Percentiles rank a stretch among this genome's conserved stretches.
Conservation (phyloP, 306 rosid species). For the Rubus parviflorus region DNA sequence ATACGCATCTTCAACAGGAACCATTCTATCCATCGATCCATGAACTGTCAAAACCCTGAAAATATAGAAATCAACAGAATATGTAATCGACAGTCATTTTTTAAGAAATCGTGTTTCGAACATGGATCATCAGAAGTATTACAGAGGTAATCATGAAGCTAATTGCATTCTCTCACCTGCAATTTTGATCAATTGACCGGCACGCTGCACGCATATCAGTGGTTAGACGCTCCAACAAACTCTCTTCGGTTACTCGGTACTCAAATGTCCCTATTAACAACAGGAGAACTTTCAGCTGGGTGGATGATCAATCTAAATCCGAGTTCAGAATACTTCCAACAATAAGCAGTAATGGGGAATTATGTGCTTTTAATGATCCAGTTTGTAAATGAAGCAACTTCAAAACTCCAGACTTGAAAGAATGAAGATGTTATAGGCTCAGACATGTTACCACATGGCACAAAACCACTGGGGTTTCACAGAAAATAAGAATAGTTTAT, state of each 20-base stretch:
- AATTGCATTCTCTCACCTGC: constrained; percentile 46
- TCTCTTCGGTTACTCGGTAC: constrained; percentile 78
- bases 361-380: neutral
- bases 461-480: constrained; percentile 1
- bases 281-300: constrained; percentile 13
- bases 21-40: constrained; percentile 79
- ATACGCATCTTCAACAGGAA: constrained; percentile 67
- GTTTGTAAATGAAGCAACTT: constrained; percentile 15
- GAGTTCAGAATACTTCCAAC: neutral
- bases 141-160: neutral
- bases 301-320: constrained; percentile 3
- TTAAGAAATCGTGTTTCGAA: neutral
- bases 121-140: constrained; percentile 6
- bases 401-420: neutral
- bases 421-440: constrained; percentile 9
- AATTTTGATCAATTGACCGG: constrained; percentile 48
- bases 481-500: constrained; percentile 1
- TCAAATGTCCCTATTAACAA: constrained; percentile 47
- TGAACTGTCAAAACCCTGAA: constrained; percentile 83
- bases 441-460: constrained; percentile 8
- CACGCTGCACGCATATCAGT: constrained; percentile 66
- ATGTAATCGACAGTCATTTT: neutral
- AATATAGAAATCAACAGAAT: constrained; percentile 9
- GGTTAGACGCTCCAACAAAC: constrained; percentile 75
- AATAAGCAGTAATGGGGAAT: neutral